Evolutionary conservation across 768 basidiomycete genomes (phyloP), one percentile per base, ranked within the genome.

Genomic region (Psilocybe sp.): DNA sequence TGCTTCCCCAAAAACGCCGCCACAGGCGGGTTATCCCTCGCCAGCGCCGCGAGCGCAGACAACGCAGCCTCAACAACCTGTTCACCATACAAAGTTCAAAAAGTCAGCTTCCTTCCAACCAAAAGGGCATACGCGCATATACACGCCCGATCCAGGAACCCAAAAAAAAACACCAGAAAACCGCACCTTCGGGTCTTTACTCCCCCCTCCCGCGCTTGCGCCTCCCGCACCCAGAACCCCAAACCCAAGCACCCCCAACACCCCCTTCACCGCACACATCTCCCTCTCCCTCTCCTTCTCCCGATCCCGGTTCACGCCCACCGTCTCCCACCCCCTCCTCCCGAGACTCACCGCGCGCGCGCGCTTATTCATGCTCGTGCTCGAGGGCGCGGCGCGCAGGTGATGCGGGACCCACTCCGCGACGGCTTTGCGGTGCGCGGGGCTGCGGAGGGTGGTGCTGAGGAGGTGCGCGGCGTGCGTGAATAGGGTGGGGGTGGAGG

Each of bases 301-400:
- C 23, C 23, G 7, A 28, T 7, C 23, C 23, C n/a, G n/a, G n/a
- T n/a, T n/a, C n/a, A n/a, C n/a, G n/a, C n/a, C 73, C 0, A 76
- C 69, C 60, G 82, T 85, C 67, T 91, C 89, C 89, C 89, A 92
- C 3, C 88, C 85, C 1, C 89, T 75, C 51, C 83, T 19, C 74
- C 69, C 45, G 84, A 82, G 52, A 72, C 76, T 36, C 70, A 60
- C 16, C 85, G 69, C 16, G 88, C 85, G 0, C 3, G 40, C 38
- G 16, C 47, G 35, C 2, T 2, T 28, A 8, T 33, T 18, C 5
- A 35, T 13, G 1, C 40, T 13, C 15, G 47, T 23, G 14, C 32
- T 33, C 1, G 23, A 6, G 3, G 43, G 18, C 14, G 1, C 19
- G 2, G 43, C 43, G 9, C 43, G 43, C 2, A n/a, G 16, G 2